Evolutionary conservation across 225 moss, liverwort and hornwort genomes (phyloP).

Genomic region (Physcomitrellopsis africana): DNA sequence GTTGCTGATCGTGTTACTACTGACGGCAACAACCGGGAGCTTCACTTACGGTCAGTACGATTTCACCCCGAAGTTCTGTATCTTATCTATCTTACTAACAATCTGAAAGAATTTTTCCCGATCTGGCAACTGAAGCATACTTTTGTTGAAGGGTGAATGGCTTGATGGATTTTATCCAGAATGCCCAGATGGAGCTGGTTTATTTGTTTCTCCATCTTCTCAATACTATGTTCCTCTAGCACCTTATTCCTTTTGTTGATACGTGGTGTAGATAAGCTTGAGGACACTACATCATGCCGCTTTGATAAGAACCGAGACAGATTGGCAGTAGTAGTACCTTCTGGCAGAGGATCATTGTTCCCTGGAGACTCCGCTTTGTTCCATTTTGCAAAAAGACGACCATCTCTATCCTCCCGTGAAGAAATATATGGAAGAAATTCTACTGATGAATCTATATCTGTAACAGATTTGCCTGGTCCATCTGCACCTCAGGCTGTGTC

Average conservation of each 20-base stretch:
- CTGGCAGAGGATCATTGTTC: slow-evolving; percentile 35
- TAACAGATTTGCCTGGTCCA: slow-evolving; percentile 18
- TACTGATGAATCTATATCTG: slow-evolving; percentile 25
- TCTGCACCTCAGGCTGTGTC: slow-evolving; percentile 29
- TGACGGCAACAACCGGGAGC: slow-evolving; percentile 41
- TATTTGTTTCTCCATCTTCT: background rate
- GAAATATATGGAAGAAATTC: slow-evolving; percentile 21
- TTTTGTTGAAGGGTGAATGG: too few species aligned
- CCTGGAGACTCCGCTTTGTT: slow-evolving; percentile 24
- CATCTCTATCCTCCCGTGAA: background rate
- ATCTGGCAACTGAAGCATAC: background rate
- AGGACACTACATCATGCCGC: slow-evolving; percentile 23
- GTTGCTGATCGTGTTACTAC: slow-evolving; percentile 46
- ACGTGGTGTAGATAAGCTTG: slow-evolving; percentile 39
- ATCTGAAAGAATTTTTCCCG: too few species aligned
- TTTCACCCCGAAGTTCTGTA: background rate
- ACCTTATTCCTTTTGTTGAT: slow-evolving; percentile 1
- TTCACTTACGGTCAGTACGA: slow-evolving; percentile 41
- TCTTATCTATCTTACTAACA: background rate
- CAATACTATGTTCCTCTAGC: background rate
- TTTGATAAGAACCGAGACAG: slow-evolving; percentile 35
- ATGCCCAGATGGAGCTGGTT: background rate
- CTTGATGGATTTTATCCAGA: slow-evolving; percentile 7
- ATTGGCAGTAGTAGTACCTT: slow-evolving; percentile 20
- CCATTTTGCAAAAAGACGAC: slow-evolving; percentile 41